These are phyloP conservation scores for Actinomortierella wolfii DNA, from an alignment of 371 early-diverging fungal species.

Conservation along the genomic window DNA sequence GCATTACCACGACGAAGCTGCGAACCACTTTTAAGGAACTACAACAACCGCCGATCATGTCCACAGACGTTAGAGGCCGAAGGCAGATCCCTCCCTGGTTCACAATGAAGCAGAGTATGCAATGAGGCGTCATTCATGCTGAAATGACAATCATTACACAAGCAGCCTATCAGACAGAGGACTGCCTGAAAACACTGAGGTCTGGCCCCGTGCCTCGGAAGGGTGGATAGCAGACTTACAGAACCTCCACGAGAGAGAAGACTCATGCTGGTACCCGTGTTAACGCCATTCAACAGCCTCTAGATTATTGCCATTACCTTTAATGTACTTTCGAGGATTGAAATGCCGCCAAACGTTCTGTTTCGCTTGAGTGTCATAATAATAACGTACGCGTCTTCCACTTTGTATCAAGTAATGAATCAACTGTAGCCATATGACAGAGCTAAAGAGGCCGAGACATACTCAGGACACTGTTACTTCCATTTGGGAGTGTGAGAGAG, in stretches of 20 bases:
- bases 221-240: slow-evolving; percentile 12
- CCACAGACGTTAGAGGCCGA: slow-evolving; percentile 14
- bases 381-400: no score
- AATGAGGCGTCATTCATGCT: no score
- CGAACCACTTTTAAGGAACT: slow-evolving; percentile 15
- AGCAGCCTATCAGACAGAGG: slow-evolving; percentile 9
- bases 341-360: no score
- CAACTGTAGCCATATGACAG: no score
- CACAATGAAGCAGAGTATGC: slow-evolving; percentile 8
- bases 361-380: no score
- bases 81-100: slow-evolving; percentile 10
- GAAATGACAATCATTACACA: slow-evolving; percentile 9
- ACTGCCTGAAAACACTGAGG: slow-evolving; percentile 6
- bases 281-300: no score
- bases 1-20: slow-evolving; percentile 18
- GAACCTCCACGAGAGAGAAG: slow-evolving; percentile 12
- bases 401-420: no score
- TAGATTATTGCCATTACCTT: no score
- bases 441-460: no score
- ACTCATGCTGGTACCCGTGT: slow-evolving; percentile 6
- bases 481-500: no score
- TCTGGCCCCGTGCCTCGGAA: slow-evolving; percentile 12
- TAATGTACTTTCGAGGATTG: no score
- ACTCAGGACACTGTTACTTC: no score
- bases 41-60: slow-evolving; percentile 13